Percentiles rank a stretch among this genome's conserved stretches.
Conservation (phyloP, 371 early-diverging fungal genomes). For the Dinochytrium kinnereticum region DNA sequence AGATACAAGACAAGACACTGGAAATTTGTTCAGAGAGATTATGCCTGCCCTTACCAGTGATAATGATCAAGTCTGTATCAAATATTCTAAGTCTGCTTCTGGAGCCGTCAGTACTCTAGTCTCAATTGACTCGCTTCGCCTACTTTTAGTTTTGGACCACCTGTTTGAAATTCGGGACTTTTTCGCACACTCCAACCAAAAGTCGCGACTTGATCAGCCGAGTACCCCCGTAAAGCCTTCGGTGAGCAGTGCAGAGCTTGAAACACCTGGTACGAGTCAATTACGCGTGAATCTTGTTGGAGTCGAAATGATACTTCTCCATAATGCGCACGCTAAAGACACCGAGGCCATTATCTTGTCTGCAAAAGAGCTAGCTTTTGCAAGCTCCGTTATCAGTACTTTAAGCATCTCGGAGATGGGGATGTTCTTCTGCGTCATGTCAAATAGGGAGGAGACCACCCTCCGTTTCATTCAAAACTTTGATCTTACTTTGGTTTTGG, state of each 20-base stretch:
- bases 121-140: constrained; percentile 82
- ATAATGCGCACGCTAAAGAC: constrained; percentile 69
- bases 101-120: constrained; percentile 52
- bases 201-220: constrained; percentile 11
- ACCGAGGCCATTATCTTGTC: constrained; percentile 91
- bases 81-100: constrained; percentile 26
- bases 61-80: constrained; percentile 70
- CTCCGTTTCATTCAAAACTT: constrained; percentile 90
- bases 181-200: constrained; percentile 55
- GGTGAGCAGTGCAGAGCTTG: constrained; percentile 17
- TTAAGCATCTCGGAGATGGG: constrained; percentile 82
- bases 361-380: constrained; percentile 76
- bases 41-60: constrained; percentile 65
- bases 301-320: constrained; percentile 87
- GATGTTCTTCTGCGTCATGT: constrained; percentile 92
- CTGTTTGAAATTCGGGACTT: constrained; percentile 73
- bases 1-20: constrained; percentile 77
- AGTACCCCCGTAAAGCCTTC: constrained; percentile 28
- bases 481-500: constrained; percentile 79
- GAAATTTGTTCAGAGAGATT: constrained; percentile 84
- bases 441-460: constrained; percentile 75
- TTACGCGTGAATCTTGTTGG: constrained; percentile 82
- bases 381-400: constrained; percentile 76
- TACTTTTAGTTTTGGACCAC: constrained; percentile 86
- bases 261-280: constrained; percentile 24